Percentiles rank a stretch among this genome's conserved stretches.
Evolutionary conservation across 495 filamentous ascomycete genomes (phyloP).

Genomic region (Daldinia caldariorum): DNA sequence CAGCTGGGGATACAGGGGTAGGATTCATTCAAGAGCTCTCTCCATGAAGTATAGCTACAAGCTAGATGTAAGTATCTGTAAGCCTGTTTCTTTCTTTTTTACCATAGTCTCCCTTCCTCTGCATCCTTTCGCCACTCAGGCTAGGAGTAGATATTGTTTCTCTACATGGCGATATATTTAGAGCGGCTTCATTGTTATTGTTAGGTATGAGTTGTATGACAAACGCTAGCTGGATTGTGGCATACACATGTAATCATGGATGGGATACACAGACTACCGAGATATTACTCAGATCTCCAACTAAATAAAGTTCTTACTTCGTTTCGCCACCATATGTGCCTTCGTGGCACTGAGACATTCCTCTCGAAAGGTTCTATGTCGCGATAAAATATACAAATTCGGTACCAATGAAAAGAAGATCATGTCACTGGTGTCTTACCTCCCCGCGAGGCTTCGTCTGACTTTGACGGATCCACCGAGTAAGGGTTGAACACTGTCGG

Average conservation of each 20-base stretch:
- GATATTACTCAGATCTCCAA: background rate
- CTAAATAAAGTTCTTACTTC: background rate
- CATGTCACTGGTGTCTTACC: background rate
- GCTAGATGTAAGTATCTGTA: background rate
- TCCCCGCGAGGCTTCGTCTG: too few species aligned
- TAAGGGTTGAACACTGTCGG: background rate
- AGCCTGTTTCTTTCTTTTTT: background rate
- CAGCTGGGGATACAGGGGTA: background rate
- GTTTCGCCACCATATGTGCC: background rate
- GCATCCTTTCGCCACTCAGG: background rate
- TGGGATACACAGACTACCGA: background rate
- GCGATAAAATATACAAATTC: too few species aligned
- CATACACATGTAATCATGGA: background rate
- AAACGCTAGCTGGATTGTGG: background rate
- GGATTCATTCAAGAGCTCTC: background rate
- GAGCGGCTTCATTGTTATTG: background rate
- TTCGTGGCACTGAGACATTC: background rate
- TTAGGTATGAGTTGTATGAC: background rate
- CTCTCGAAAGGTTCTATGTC: too few species aligned
- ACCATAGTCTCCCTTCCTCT: background rate
- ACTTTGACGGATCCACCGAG: background rate
- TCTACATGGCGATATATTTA: background rate
- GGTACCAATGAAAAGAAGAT: too few species aligned
- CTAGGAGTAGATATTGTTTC: background rate
- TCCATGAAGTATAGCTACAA: background rate